These are phyloP conservation scores for Odonthalia washingtoniensis DNA, from an alignment of 31 red algal species.

Conservation along the genomic window DNA sequence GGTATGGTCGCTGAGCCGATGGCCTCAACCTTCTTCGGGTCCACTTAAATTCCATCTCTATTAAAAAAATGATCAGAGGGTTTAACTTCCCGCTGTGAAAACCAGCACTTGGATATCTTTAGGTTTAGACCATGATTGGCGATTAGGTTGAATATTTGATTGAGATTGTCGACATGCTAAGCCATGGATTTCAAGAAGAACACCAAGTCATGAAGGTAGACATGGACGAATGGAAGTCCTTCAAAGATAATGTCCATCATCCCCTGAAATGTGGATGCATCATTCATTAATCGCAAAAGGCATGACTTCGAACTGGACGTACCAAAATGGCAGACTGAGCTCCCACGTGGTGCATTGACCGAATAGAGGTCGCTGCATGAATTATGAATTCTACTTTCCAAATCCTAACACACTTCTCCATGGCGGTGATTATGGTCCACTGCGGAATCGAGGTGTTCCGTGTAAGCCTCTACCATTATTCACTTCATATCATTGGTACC, in stretches of 20 bases:
- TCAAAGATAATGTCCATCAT: not conserved
- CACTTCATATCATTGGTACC: too few species aligned
- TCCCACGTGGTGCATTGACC: too few species aligned
- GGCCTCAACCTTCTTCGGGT: not conserved
- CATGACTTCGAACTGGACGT: not conserved
- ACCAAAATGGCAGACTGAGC: not conserved
- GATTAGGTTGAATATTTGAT: too few species aligned
- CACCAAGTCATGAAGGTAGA: not conserved
- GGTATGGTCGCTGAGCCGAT: not conserved
- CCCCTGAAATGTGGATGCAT: not conserved
- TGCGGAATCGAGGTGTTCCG: too few species aligned
- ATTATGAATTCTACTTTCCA: too few species aligned
- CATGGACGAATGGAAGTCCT: not conserved
- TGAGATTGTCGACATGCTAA: not conserved
- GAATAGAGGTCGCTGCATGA: too few species aligned
- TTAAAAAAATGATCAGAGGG: not conserved
- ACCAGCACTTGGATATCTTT: not conserved
- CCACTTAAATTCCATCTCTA: not conserved
- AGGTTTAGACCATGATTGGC: too few species aligned
- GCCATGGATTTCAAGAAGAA: not conserved
- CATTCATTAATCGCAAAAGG: not conserved
- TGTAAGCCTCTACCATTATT: too few species aligned
- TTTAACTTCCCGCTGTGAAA: not conserved
- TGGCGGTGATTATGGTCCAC: too few species aligned
- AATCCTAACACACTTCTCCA: too few species aligned